A percentile compares a stretch with the other conserved stretches of the same genome.
Conservation (phyloP, 805 yeast genomes). For the Yarrowia sp. region DNA sequence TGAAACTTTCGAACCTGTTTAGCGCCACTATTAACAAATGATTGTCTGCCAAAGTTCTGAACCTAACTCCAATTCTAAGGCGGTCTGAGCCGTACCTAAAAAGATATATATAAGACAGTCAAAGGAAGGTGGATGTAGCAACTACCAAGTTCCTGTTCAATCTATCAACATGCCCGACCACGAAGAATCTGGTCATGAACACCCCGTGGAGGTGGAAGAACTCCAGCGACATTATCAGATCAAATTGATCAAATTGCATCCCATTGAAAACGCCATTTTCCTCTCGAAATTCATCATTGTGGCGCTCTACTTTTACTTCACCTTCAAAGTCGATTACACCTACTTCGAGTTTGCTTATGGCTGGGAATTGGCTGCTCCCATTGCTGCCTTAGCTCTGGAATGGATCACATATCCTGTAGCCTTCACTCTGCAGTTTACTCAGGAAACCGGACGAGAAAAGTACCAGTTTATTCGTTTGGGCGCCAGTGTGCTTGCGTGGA, state of each 20-base stretch:
- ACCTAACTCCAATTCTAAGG: background rate
- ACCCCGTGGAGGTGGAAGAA: background rate
- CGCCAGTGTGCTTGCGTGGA: background rate
- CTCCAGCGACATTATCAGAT: constrained; percentile 6
- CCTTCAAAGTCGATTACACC: background rate
- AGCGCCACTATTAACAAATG: background rate
- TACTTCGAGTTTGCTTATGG: background rate
- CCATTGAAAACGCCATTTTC: background rate
- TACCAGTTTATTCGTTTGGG: background rate
- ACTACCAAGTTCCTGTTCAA: background rate
- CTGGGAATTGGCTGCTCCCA: background rate
- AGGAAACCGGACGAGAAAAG: background rate
- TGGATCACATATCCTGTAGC: background rate
- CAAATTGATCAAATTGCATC: background rate
- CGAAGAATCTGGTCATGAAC: background rate
- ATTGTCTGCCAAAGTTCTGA: background rate
- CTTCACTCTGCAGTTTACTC: background rate
- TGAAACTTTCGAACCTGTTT: background rate
- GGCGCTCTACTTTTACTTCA: background rate
- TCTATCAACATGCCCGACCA: background rate
- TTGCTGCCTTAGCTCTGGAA: background rate
- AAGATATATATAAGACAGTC: background rate
- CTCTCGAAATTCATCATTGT: background rate
- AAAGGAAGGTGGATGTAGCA: background rate
- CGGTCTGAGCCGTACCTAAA: background rate